phyloP scores from a whole-genome alignment of 257 asterid species.

The Eustoma russellianum region DNA sequence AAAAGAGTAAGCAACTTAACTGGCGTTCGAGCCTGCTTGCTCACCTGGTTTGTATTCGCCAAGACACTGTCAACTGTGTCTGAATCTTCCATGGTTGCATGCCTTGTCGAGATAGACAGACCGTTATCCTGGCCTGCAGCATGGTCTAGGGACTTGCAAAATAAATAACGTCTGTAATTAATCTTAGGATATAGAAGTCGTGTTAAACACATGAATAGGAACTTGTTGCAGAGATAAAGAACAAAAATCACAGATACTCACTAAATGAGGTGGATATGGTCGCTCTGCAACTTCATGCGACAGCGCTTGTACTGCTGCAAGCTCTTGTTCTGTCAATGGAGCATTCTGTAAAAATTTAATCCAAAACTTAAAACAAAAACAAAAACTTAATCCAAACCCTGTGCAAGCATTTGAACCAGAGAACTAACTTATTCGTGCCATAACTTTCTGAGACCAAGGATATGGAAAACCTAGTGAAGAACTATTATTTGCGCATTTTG shows the following conservation, averaged over 20 bases:
- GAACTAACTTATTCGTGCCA: not conserved
- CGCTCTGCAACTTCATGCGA: constrained; percentile 95
- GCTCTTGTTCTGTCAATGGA: constrained; percentile 93
- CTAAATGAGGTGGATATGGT: constrained; percentile 78
- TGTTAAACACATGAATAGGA: constrained; percentile 4
- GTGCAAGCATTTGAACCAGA: not conserved
- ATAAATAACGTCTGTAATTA: constrained; percentile 4
- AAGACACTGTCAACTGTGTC: constrained; percentile 61
- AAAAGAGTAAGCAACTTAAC: not conserved
- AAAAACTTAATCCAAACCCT: not conserved
- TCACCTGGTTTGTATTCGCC: constrained; percentile 85
- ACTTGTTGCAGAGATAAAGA: not conserved
- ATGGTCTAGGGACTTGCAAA: constrained; percentile 52
- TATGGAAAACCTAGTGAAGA: too few species aligned
- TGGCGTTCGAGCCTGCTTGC: not conserved
- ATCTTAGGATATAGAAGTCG: constrained; percentile 1
- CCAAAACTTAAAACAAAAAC: not conserved
- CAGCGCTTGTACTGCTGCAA: constrained; percentile 77
- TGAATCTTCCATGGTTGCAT: constrained; percentile 50
- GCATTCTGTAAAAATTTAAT: constrained; percentile 41
- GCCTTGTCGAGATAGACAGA: constrained; percentile 49
- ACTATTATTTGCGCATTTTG: not conserved
- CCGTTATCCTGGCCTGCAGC: constrained; percentile 49
- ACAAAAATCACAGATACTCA: constrained; percentile 16
- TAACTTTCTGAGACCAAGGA: not conserved